Percentiles rank a stretch among this genome's conserved stretches.
Conservation (phyloP, 148 eudicot species). For the Rhododendron ferrugineum region DNA sequence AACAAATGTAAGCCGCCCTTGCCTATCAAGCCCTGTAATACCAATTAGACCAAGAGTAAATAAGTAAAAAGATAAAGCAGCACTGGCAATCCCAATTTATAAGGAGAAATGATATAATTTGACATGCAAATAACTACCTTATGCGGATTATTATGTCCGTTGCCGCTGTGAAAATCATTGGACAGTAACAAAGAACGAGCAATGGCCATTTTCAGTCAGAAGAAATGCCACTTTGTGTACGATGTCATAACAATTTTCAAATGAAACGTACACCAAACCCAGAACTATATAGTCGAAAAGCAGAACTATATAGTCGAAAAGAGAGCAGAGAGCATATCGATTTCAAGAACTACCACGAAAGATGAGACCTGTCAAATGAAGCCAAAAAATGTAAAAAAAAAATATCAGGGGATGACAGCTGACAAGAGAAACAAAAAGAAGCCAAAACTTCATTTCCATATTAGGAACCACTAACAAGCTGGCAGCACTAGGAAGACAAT, state of each 20-base stretch:
- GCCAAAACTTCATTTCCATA: neutral
- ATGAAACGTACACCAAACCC: slow-evolving; percentile 8
- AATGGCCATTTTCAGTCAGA: slow-evolving; percentile 23
- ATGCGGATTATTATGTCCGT: slow-evolving; percentile 9
- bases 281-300: neutral
- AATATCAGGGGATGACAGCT: neutral
- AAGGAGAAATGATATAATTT: neutral
- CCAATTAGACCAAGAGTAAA: neutral
- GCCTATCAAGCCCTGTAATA: slow-evolving; percentile 11
- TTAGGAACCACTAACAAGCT: neutral
- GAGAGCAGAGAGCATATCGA: neutral
- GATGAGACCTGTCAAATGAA: neutral
- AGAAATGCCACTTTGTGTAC: slow-evolving; percentile 1
- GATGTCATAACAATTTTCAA: neutral
- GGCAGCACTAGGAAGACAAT: neutral
- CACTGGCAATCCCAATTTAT: neutral
- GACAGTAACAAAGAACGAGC: slow-evolving; percentile 23
- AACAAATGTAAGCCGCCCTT: slow-evolving; percentile 20
- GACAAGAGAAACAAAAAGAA: neutral
- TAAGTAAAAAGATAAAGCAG: neutral
- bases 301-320: neutral
- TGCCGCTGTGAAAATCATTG: slow-evolving; percentile 11
- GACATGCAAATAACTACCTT: slow-evolving; percentile 29
- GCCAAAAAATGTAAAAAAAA: neutral
- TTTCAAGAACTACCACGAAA: slow-evolving; percentile 2